phyloP scores from a whole-genome alignment of 306 rosid genomes.

The Inga laurina region DNA sequence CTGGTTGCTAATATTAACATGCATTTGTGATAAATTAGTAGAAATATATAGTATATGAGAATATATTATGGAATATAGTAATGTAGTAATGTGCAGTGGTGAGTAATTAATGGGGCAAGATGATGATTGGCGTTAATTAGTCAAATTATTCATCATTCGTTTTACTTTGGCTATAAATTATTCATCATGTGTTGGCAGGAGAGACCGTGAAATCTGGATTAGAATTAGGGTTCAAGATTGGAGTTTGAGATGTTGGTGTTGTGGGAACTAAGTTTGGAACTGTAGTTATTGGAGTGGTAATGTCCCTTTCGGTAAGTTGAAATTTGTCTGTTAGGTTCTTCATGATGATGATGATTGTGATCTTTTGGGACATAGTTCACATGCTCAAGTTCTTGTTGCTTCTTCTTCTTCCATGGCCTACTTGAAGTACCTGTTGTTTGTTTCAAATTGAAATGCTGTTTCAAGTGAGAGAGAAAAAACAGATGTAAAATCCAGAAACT shows the following conservation, averaged over 20 bases:
- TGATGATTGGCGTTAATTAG: no score
- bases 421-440: conserved; percentile 45
- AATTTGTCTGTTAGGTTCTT: conserved; percentile 8
- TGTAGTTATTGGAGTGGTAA: conserved; percentile 90
- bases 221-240: conserved; percentile 59
- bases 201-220: conserved; percentile 57
- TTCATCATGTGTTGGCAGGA: conserved; percentile 50
- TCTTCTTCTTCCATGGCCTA: conserved; percentile 42
- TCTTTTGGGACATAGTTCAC: conserved; percentile 44
- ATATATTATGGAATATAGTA: no score
- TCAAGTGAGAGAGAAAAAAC: conserved; percentile 30
- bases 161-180: no score
- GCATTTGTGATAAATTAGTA: no score
- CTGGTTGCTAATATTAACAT: no score
- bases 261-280: conserved; percentile 58
- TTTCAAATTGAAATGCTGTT: conserved; percentile 43
- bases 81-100: no score
- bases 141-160: no score
- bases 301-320: conserved; percentile 57
- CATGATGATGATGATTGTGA: conserved; percentile 18
- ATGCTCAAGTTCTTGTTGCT: conserved; percentile 29
- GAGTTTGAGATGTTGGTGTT: no score
- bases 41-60: no score
- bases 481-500: no score
- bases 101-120: no score